Evolutionary conservation across 345 rosid genomes (phyloP).

Genomic region (Dovyalis caffra): DNA sequence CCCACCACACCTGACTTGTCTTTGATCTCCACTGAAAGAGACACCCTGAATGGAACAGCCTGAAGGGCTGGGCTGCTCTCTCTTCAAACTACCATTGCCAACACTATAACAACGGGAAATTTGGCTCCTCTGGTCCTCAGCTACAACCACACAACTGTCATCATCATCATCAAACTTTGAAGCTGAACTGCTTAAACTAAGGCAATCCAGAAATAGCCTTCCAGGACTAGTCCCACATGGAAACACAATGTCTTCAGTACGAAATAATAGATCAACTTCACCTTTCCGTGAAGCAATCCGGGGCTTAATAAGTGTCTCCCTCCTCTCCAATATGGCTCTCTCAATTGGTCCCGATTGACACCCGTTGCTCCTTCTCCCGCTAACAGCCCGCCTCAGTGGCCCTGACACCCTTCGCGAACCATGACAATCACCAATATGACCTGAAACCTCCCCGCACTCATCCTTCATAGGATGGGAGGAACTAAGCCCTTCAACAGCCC

Average conservation of each 20-base stretch:
- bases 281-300: conserved; percentile 38
- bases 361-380: conserved; percentile 43
- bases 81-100: conserved; percentile 34
- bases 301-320: conserved; percentile 38
- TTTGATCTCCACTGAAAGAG: conserved; percentile 35
- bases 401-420: conserved; percentile 32
- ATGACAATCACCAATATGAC: conserved; percentile 24
- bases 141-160: conserved; percentile 33
- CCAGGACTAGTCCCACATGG: conserved; percentile 83
- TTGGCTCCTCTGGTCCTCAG: conserved; percentile 42
- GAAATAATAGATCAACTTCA: conserved; percentile 41
- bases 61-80: conserved; percentile 30
- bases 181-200: conserved; percentile 65
- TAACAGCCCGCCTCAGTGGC: conserved; percentile 46
- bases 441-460: conserved; percentile 28
- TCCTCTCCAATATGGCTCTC: conserved; percentile 23
- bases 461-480: conserved; percentile 26
- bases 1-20: conserved; percentile 21
- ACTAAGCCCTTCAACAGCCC: conserved; percentile 17
- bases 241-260: conserved; percentile 62
- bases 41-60: conserved; percentile 22
- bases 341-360: conserved; percentile 32
- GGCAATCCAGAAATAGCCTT: conserved; percentile 82
- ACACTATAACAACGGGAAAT: conserved; percentile 43
- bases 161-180: conserved; percentile 50